These are phyloP conservation scores for Primulina huaijiensis DNA, from an alignment of 257 asterid species.

Conservation along the genomic window DNA sequence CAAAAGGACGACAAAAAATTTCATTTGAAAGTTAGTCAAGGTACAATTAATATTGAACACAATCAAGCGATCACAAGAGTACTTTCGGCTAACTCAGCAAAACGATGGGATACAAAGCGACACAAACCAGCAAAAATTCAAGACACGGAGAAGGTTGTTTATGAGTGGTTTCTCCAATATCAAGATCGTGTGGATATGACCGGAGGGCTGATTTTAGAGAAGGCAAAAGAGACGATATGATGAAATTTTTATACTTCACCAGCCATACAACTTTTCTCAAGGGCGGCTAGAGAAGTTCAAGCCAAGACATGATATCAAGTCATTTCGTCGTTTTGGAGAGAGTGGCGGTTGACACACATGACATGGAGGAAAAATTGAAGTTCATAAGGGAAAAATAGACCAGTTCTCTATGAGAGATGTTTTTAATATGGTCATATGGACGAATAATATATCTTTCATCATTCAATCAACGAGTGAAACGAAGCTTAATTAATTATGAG, in stretches of 20 bases:
- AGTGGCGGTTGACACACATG: not conserved
- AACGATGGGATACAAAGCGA: slow-evolving; percentile 3
- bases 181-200: slow-evolving; percentile 26
- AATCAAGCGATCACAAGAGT: slow-evolving; percentile 3
- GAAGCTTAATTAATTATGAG: too few relatives aligned
- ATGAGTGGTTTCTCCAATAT: slow-evolving; percentile 20
- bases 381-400: not conserved
- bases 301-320: slow-evolving; percentile 5
- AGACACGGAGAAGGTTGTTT: slow-evolving; percentile 11
- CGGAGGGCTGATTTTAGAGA: slow-evolving; percentile 15
- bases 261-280: slow-evolving; percentile 19
- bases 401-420: too few relatives aligned
- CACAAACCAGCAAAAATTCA: slow-evolving; percentile 9
- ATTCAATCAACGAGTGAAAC: too few relatives aligned
- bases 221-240: slow-evolving; percentile 19
- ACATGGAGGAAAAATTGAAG: not conserved
- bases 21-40: slow-evolving; percentile 4
- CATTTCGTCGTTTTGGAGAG: slow-evolving; percentile 2
- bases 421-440: too few relatives aligned
- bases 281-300: not conserved
- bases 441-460: too few relatives aligned
- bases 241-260: slow-evolving; percentile 18
- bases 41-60: not conserved
- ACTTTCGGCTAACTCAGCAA: not conserved
- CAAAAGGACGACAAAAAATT: not conserved